phyloP scores from a whole-genome alignment of 1,284 basidiomycete species.

The Rhodotorula sp. region DNA sequence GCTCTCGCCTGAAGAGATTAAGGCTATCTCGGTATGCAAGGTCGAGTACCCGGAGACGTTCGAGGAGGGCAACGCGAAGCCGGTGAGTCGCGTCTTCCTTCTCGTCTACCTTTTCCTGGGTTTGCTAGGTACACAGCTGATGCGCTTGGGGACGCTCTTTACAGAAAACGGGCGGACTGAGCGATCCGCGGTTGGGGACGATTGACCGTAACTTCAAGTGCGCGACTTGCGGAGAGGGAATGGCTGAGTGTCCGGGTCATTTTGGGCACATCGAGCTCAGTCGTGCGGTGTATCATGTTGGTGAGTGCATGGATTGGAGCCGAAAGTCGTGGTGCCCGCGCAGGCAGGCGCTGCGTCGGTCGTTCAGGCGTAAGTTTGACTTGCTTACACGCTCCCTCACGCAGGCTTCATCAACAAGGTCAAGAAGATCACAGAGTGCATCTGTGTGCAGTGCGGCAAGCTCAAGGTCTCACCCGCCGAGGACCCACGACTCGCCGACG shows the following conservation, averaged over 20 bases:
- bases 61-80: slow-evolving; percentile 71
- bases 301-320: slow-evolving; percentile 51
- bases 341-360: too few species aligned
- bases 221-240: slow-evolving; percentile 98
- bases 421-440: slow-evolving; percentile 98
- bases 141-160: slow-evolving; percentile 42
- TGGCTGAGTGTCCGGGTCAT: slow-evolving; percentile 97
- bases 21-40: slow-evolving; percentile 75
- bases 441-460: slow-evolving; percentile 98
- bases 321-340: too few species aligned
- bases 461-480: slow-evolving; percentile 69
- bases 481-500: slow-evolving; percentile 41
- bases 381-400: slow-evolving; percentile 21
- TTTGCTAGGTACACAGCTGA: not conserved
- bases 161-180: slow-evolving; percentile 87
- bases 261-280: slow-evolving; percentile 99
- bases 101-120: not conserved
- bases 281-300: slow-evolving; percentile 93
- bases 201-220: slow-evolving; percentile 99
- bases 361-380: too few species aligned
- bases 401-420: slow-evolving; percentile 96
- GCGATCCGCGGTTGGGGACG: slow-evolving; percentile 96
- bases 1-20: slow-evolving; percentile 97
- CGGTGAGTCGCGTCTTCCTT: slow-evolving; percentile 25
- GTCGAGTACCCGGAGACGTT: slow-evolving; percentile 98